Percentiles rank a stretch among this genome's conserved stretches.
phyloP scores from a whole-genome alignment of 2,329 filamentous ascomycete genomes.

The Talaromyces sp. region DNA sequence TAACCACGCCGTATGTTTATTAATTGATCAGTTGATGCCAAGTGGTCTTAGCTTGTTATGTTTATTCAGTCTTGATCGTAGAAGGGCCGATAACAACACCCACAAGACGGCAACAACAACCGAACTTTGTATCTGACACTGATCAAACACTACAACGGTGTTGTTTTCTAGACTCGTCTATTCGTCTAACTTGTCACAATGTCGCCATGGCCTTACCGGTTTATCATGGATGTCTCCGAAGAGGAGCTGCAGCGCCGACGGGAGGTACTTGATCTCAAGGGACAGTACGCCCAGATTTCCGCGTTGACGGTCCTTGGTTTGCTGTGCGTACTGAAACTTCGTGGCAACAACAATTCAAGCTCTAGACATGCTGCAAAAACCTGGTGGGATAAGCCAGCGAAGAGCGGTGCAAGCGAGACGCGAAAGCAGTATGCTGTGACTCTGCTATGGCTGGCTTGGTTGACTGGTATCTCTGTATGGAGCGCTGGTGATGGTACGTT shows the following conservation, averaged over 20 bases:
- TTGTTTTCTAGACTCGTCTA: not conserved
- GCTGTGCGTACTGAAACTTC: slow-evolving; percentile 9
- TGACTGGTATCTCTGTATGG: slow-evolving; percentile 45
- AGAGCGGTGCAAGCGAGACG: slow-evolving; percentile 42
- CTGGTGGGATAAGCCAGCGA: slow-evolving; percentile 42
- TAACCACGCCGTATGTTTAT: not conserved
- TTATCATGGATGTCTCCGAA: slow-evolving; percentile 43
- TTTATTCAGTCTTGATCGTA: not conserved
- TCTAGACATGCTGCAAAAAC: slow-evolving; percentile 1
- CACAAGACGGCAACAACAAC: not conserved
- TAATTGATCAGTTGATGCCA: not conserved
- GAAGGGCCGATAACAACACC: not conserved
- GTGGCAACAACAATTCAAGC: not conserved
- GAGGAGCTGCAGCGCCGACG: slow-evolving; percentile 48
- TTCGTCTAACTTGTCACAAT: not conserved
- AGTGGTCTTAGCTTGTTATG: not conserved
- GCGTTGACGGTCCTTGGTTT: slow-evolving; percentile 38
- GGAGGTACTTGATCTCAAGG: slow-evolving; percentile 50
- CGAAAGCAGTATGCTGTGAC: slow-evolving; percentile 47
- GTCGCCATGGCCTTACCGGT: slow-evolving; percentile 45
- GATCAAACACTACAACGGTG: not conserved
- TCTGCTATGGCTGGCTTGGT: slow-evolving; percentile 47
- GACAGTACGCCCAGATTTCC: slow-evolving; percentile 52
- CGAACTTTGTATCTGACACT: not conserved
- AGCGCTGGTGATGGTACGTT: slow-evolving; percentile 49